These are phyloP conservation scores for Tuctoria greenei DNA, from an alignment of 176 grass and related monocot species.

Conservation along the genomic window DNA sequence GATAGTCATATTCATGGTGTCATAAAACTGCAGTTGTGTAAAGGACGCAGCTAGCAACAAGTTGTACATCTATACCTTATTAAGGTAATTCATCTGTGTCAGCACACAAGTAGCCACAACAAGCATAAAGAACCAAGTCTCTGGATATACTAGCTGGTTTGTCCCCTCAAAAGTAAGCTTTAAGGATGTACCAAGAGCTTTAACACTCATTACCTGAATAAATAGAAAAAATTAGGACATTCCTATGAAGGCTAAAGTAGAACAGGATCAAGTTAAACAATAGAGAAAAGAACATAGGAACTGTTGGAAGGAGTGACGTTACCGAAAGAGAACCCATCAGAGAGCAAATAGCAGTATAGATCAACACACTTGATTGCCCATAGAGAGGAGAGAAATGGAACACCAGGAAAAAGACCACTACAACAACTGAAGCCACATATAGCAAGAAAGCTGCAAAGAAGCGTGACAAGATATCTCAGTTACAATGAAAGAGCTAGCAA, in stretches of 20 bases:
- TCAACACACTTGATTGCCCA: slow-evolving; percentile 86
- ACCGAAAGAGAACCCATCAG: slow-evolving; percentile 99
- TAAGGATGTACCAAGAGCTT: slow-evolving; percentile 92
- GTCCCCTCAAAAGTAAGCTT: slow-evolving; percentile 93
- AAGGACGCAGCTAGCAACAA: not conserved
- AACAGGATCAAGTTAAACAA: not conserved
- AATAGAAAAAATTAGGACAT: slow-evolving; percentile 25
- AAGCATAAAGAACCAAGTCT: slow-evolving; percentile 97
- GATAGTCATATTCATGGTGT: not conserved
- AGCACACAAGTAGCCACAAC: slow-evolving; percentile 82
- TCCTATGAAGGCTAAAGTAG: not conserved
- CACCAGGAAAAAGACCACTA: slow-evolving; percentile 80
- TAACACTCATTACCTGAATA: slow-evolving; percentile 96
- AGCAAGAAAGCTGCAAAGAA: slow-evolving; percentile 80
- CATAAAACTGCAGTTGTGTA: not conserved
- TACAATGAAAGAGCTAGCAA: not conserved
- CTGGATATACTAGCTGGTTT: slow-evolving; percentile 85
- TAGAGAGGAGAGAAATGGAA: slow-evolving; percentile 90
- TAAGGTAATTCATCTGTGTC: slow-evolving; percentile 99
- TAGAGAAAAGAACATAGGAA: not conserved
- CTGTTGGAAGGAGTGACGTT: slow-evolving; percentile 28
- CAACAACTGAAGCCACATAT: slow-evolving; percentile 82
- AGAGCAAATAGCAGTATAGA: slow-evolving; percentile 95
- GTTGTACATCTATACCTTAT: slow-evolving; percentile 59
- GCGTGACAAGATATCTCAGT: not conserved